A percentile compares a stretch with the other conserved stretches of the same genome.
These are phyloP conservation scores for Thielaviopsis punctulata DNA, from an alignment of 2,329 filamentous ascomycete species.

Conservation along the genomic window DNA sequence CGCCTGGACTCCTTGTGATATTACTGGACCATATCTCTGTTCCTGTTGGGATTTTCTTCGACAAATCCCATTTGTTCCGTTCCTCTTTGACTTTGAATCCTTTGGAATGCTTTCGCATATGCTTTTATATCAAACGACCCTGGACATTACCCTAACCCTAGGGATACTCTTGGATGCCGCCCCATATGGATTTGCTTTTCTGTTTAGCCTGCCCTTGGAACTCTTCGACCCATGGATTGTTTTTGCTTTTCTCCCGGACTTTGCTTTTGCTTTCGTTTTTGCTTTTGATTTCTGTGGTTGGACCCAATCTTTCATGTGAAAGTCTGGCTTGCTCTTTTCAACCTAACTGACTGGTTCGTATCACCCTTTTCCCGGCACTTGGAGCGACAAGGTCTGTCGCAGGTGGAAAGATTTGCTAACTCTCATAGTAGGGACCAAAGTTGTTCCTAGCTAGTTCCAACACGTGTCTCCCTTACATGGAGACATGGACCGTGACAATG, in stretches of 20 bases:
- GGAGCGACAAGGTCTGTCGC: neutral
- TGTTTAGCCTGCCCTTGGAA: neutral
- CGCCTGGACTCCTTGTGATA: neutral
- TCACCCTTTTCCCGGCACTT: neutral
- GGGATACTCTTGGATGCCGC: neutral
- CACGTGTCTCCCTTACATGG: neutral
- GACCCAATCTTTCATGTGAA: slow-evolving; percentile 5
- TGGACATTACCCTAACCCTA: neutral
- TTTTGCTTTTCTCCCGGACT: slow-evolving; percentile 2
- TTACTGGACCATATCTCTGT: slow-evolving; percentile 6
- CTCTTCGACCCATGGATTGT: neutral
- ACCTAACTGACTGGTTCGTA: slow-evolving; percentile 11
- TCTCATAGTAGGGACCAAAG: neutral
- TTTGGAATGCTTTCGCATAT: neutral
- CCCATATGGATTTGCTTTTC: neutral
- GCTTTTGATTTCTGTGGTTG: neutral
- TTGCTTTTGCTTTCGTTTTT: neutral
- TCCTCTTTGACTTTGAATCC: neutral
- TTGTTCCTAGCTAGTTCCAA: neutral
- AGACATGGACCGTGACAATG: neutral
- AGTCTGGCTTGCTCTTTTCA: neutral
- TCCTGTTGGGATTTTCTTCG: neutral
- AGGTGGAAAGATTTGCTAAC: neutral
- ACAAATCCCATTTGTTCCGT: neutral
- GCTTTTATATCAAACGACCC: neutral